These are phyloP conservation scores for Eimeria praecox DNA, from an alignment of 169 alveolate genomes.

Conservation along the genomic window DNA sequence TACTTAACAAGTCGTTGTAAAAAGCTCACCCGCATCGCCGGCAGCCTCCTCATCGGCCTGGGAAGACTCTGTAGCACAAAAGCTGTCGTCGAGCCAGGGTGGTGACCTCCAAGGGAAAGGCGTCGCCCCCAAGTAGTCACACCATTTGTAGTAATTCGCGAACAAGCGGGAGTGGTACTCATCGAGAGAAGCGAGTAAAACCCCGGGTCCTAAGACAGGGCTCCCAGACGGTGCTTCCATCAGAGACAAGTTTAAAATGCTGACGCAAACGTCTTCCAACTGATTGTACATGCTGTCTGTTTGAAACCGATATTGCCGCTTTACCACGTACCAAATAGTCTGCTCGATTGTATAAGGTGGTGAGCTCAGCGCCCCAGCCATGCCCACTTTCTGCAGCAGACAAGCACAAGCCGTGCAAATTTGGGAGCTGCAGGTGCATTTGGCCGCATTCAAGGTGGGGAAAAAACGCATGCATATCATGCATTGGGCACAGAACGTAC, in stretches of 20 bases:
- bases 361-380: not conserved
- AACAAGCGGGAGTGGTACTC: conserved; percentile 75
- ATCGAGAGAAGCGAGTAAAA: conserved; percentile 51
- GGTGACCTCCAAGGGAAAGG: conserved; percentile 81
- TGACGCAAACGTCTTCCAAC: conserved; percentile 74
- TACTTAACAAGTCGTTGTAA: not conserved
- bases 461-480: too few relatives aligned
- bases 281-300: conserved; percentile 75
- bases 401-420: not conserved
- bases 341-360: conserved; percentile 73
- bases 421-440: not conserved
- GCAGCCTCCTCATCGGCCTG: conserved; percentile 3
- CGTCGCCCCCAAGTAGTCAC: conserved; percentile 71
- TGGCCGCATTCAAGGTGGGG: not conserved
- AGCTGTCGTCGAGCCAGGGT: conserved; percentile 74
- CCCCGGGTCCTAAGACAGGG: conserved; percentile 61
- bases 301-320: conserved; percentile 78
- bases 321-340: conserved; percentile 79
- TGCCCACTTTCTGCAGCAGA: conserved; percentile 56
- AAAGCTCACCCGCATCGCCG: conserved; percentile 13
- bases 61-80: conserved; percentile 30
- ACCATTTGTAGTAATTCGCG: conserved; percentile 80
- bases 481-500: conserved; percentile 39
- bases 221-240: conserved; percentile 42
- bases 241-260: conserved; percentile 59